Conservation (phyloP, 2,329 filamentous ascomycete genomes). For the Fusarium dlaminii region DNA sequence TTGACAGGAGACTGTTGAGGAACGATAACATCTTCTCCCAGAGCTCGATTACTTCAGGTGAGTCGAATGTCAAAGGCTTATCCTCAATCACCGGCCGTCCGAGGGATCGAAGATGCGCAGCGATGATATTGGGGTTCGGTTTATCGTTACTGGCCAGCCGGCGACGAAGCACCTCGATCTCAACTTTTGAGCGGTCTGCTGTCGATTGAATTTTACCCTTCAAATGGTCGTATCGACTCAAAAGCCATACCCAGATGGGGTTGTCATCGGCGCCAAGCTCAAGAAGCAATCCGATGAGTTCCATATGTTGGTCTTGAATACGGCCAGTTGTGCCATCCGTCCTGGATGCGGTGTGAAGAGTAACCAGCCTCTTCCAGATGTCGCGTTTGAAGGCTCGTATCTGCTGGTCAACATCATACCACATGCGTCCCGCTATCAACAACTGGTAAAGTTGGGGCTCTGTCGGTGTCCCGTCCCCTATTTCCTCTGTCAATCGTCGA, state of each 20-base stretch:
- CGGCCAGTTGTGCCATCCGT: slow-evolving; percentile 59
- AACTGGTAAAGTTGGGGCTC: slow-evolving; percentile 88
- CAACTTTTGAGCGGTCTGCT: slow-evolving; percentile 86
- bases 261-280: slow-evolving; percentile 96
- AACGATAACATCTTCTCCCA: slow-evolving; percentile 90
- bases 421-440: slow-evolving; percentile 90
- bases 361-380: slow-evolving; percentile 82
- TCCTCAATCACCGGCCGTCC: slow-evolving; percentile 72
- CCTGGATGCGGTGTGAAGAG: slow-evolving; percentile 68
- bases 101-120: slow-evolving; percentile 79
- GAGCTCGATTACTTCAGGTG: slow-evolving; percentile 82
- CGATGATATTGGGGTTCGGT: slow-evolving; percentile 73
- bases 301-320: slow-evolving; percentile 85
- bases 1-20: slow-evolving; percentile 77
- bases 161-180: slow-evolving; percentile 90
- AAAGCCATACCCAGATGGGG: slow-evolving; percentile 94
- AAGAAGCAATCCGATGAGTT: slow-evolving; percentile 87
- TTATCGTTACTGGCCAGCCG: slow-evolving; percentile 79
- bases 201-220: slow-evolving; percentile 84
- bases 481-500: slow-evolving; percentile 69
- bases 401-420: slow-evolving; percentile 91
- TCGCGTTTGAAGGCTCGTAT: slow-evolving; percentile 88
- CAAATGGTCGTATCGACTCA: slow-evolving; percentile 88
- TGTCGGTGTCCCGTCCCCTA: slow-evolving; percentile 66
- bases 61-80: slow-evolving; percentile 74